These are phyloP conservation scores for Neophaeococcomyces aloes DNA, from an alignment of 2,329 filamentous ascomycete genomes.

Conservation along the genomic window DNA sequence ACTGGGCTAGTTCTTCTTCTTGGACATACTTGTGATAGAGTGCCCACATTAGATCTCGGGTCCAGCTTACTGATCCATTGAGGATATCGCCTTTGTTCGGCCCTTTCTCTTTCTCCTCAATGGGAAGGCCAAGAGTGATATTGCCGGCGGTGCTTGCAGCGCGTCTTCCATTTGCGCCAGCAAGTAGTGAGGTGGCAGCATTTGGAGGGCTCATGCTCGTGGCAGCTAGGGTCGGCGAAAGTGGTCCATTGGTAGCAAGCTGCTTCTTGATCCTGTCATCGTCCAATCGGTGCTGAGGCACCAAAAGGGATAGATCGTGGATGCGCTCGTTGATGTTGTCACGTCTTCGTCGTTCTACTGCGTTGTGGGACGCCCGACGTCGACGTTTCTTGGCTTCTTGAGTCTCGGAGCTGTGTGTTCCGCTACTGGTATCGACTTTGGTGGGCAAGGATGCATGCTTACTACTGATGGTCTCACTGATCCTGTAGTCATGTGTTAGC, in stretches of 20 bases:
- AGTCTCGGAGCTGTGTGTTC: constrained; percentile 32
- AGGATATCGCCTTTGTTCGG: constrained; percentile 98
- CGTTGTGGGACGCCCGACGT: constrained; percentile 86
- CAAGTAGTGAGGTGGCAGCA: constrained; percentile 71
- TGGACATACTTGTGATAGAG: constrained; percentile 79
- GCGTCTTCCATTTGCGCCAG: constrained; percentile 70
- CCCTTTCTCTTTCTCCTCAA: constrained; percentile 96
- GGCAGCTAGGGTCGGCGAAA: constrained; percentile 70
- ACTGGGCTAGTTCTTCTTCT: constrained; percentile 73
- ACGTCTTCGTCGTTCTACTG: constrained; percentile 84
- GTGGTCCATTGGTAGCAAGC: constrained; percentile 78
- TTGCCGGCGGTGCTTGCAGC: constrained; percentile 66
- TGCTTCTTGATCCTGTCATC: constrained; percentile 96
- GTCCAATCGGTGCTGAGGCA: constrained; percentile 83
- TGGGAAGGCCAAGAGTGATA: constrained; percentile 82
- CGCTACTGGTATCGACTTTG: constrained; percentile 55
- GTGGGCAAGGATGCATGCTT: constrained; percentile 81
- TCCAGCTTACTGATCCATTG: constrained; percentile 95
- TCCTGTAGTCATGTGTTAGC: constrained; percentile 44
- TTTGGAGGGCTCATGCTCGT: constrained; percentile 56
- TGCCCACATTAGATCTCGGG: constrained; percentile 95
- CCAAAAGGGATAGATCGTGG: constrained; percentile 86
- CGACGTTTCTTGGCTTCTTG: constrained; percentile 82
- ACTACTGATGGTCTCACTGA: constrained; percentile 66
- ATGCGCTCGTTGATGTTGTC: constrained; percentile 99